phyloP scores from a whole-genome alignment of 768 basidiomycete species.

The Russula foetens region DNA sequence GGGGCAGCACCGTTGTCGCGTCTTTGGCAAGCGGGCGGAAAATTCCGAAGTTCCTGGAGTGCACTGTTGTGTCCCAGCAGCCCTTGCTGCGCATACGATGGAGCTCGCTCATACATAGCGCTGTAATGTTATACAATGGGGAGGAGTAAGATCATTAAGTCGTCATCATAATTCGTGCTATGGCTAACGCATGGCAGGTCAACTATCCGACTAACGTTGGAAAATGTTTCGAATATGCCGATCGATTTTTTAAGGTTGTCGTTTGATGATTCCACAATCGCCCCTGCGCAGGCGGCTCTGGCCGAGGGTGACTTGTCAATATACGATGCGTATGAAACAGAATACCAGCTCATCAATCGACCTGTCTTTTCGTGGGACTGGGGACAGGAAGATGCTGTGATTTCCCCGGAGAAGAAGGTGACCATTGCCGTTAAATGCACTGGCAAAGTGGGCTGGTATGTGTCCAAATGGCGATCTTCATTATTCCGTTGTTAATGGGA shows the following conservation, averaged over 20 bases:
- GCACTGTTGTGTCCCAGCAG: slow-evolving; percentile 77
- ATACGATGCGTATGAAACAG: slow-evolving; percentile 86
- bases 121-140: slow-evolving; percentile 92
- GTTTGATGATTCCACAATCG: slow-evolving; percentile 87
- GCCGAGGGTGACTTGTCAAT: slow-evolving; percentile 74
- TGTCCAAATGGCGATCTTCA: slow-evolving; percentile 10
- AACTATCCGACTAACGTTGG: slow-evolving; percentile 74
- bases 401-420: slow-evolving; percentile 63
- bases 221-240: slow-evolving; percentile 78
- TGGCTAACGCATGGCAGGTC: slow-evolving; percentile 43
- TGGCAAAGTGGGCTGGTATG: slow-evolving; percentile 91
- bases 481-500: background rate
- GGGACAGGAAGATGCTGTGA: slow-evolving; percentile 38
- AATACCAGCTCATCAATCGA: slow-evolving; percentile 65
- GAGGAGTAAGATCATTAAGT: slow-evolving; percentile 53
- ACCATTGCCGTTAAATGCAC: slow-evolving; percentile 66
- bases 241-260: slow-evolving; percentile 80
- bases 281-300: slow-evolving; percentile 65
- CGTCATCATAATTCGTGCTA: background rate
- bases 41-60: slow-evolving; percentile 58
- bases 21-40: slow-evolving; percentile 24
- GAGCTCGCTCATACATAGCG: slow-evolving; percentile 87
- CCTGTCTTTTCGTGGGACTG: slow-evolving; percentile 75
- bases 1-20: slow-evolving; percentile 24
- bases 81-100: slow-evolving; percentile 81